Conservation (phyloP, 164 flowering plant genomes). For the Piper longum region DNA sequence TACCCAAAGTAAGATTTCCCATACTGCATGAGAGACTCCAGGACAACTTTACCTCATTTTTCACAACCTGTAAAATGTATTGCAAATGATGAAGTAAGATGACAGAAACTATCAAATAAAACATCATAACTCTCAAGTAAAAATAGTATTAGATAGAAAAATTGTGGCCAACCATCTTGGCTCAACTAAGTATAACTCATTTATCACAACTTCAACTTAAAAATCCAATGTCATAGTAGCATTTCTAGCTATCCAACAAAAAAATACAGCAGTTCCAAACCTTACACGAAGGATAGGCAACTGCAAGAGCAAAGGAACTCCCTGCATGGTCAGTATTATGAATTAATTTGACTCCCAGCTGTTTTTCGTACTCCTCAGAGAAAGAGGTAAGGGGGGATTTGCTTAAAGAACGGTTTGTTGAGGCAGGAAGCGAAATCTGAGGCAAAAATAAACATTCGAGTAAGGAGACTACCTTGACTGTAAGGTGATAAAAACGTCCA, state of each 20-base stretch:
- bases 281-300: constrained; percentile 58
- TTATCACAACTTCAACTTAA: background rate
- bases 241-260: background rate
- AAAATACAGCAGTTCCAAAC: constrained; percentile 20
- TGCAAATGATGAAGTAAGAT: background rate
- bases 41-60: constrained; percentile 58
- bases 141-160: no score
- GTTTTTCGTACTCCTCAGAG: constrained; percentile 21
- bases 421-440: constrained; percentile 34
- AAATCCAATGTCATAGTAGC: background rate
- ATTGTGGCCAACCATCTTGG: no score
- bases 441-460: background rate
- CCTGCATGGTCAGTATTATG: constrained; percentile 25
- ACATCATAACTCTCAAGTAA: no score
- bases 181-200: no score
- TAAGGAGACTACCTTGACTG: no score
- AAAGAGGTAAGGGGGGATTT: constrained; percentile 47
- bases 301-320: constrained; percentile 70
- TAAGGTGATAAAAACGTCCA: background rate
- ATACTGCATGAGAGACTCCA: constrained; percentile 46
- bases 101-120: background rate
- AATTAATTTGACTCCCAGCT: constrained; percentile 20
- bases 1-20: constrained; percentile 62
- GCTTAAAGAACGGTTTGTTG: constrained; percentile 8
- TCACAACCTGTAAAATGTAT: constrained; percentile 35